Percentiles rank a stretch among this genome's conserved stretches.
Conservation (phyloP, 306 rosid genomes). For the Quillaja saponaria region DNA sequence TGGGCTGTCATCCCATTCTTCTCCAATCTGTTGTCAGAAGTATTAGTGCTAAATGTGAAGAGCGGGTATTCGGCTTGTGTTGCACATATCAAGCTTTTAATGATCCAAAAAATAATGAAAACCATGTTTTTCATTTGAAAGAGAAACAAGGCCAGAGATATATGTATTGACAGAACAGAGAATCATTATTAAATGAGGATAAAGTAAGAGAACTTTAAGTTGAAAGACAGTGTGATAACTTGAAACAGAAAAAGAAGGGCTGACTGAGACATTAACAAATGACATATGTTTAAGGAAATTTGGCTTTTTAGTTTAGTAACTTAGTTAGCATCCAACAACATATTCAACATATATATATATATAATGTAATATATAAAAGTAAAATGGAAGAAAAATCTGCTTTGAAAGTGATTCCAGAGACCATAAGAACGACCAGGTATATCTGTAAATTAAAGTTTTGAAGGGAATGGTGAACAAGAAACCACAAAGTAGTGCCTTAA, state of each 20-base stretch:
- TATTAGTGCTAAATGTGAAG: constrained; percentile 7
- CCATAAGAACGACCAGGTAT: too few relatives aligned
- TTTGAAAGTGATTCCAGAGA: too few relatives aligned
- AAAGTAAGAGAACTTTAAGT: neutral
- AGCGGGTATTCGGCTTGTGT: neutral
- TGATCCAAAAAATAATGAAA: too few relatives aligned
- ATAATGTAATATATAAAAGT: too few relatives aligned
- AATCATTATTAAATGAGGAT: neutral
- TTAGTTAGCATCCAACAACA: neutral
- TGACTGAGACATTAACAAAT: too few relatives aligned
- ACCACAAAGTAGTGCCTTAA: neutral
- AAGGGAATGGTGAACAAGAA: neutral
- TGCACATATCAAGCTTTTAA: constrained; percentile 7
- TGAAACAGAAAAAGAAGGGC: neutral
- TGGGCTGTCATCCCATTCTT: constrained; percentile 67
- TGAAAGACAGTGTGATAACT: neutral
- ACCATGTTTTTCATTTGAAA: neutral
- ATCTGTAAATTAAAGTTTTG: neutral
- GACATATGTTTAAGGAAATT: too few relatives aligned
- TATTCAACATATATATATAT: neutral
- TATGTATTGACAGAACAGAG: neutral
- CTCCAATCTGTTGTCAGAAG: constrained; percentile 43
- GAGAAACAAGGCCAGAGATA: neutral
- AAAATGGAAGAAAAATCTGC: too few relatives aligned
- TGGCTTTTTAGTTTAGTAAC: neutral